Conservation (phyloP, 2,329 filamentous ascomycete species). For the Monosporascus sp. region DNA sequence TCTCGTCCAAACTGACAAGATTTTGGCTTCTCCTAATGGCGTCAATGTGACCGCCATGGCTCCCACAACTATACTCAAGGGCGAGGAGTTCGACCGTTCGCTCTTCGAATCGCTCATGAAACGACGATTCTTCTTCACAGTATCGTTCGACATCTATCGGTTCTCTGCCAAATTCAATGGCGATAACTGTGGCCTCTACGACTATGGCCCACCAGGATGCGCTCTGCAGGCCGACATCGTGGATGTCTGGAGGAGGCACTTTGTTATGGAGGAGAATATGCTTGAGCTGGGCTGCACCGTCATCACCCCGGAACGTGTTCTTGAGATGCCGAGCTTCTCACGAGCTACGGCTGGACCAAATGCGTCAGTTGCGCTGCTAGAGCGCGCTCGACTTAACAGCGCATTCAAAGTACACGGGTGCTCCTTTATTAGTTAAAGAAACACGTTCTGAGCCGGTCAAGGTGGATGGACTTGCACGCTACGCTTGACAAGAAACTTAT, state of each 20-base stretch:
- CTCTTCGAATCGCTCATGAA: slow-evolving; percentile 59
- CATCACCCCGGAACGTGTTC: slow-evolving; percentile 64
- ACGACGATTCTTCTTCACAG: slow-evolving; percentile 60
- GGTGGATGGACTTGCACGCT: slow-evolving; percentile 35
- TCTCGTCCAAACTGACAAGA: no score
- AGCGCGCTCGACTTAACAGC: no score
- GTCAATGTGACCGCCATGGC: not conserved
- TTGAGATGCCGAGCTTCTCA: slow-evolving; percentile 35
- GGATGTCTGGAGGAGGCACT: slow-evolving; percentile 88
- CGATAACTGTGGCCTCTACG: slow-evolving; percentile 55
- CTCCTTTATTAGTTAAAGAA: no score
- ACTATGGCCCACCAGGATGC: slow-evolving; percentile 87
- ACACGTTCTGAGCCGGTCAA: no score
- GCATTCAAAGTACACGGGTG: no score
- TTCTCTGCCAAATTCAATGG: slow-evolving; percentile 10
- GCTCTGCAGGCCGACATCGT: slow-evolving; percentile 82
- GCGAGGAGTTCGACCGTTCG: slow-evolving; percentile 57
- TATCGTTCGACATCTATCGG: slow-evolving; percentile 61
- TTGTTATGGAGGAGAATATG: slow-evolving; percentile 89
- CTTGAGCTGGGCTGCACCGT: slow-evolving; percentile 91
- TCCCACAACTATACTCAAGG: slow-evolving; percentile 48
- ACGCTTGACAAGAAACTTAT: slow-evolving; percentile 64
- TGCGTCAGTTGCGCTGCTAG: no score
- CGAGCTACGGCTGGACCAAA: no score
- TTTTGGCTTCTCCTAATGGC: no score